Evolutionary conservation across 495 filamentous ascomycete genomes (phyloP), one percentile per base, ranked within the genome.

Genomic region (Neurospora sp.): DNA sequence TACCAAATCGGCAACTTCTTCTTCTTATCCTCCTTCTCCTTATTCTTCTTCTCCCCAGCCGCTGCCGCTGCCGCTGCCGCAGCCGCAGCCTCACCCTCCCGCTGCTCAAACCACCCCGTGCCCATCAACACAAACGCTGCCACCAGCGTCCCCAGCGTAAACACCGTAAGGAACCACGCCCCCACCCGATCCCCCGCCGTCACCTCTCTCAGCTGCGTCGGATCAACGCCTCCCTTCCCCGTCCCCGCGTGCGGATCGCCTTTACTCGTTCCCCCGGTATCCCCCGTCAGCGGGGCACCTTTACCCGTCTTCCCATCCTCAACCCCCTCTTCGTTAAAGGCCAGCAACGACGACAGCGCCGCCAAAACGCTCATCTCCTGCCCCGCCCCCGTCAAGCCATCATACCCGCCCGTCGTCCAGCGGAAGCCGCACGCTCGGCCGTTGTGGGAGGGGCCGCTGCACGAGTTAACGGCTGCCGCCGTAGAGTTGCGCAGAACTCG

Each of bases 401-500:
- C 74, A 42, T 73, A 75, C 22, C 40, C 59, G 4, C 61, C 69
- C 40, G 69, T 73, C 10, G 38, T 73, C 74, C 74, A 75, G 35
- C 85, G 83, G 44, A 90, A 81, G 0, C 92, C 91, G 76, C 92
- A 94, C 31, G 78, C 81, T 14, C 79, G 81, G 0, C 85, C 82
- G 53, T 85, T 79, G 0, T 77, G 70, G 12, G 8, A 1, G 0
- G 86, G 87, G 6, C 90, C 91, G 0, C 83, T 86, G 74, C 91
- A 94, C 38, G 88, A 85, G 38, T 82, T 82, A 14, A 90, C 89
- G 7, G 91, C 92, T 4, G 88, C 90, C 44, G 80, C 72, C 0
- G 89, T 90, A 7, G 90, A 90, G 6, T 86, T 84, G 8, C 80
- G 82, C 4, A 94, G 79, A 37, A 86, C 83, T 0, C 84, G 83